Evolutionary conservation across 768 basidiomycete genomes (phyloP), one percentile per base, ranked within the genome.

Genomic region (Auriculariales sp.): DNA sequence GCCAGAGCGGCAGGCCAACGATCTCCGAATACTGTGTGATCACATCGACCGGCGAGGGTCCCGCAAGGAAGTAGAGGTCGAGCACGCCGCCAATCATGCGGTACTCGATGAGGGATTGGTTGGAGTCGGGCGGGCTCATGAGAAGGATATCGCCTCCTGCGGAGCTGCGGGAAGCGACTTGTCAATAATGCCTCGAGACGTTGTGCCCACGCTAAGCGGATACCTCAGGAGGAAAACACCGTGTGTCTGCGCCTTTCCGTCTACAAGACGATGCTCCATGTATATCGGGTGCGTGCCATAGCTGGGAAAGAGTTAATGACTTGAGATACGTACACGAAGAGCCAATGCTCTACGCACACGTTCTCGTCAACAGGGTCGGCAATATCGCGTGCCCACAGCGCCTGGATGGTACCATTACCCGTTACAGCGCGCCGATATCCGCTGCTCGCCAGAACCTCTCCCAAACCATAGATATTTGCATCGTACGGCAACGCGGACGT

Each of bases 381-480:
- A 25, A 64, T 66, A 56, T 81, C 81, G 17, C 80, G 67, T 15
- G 74, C 74, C 83, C 83, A 84, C 62, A 76, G 65, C 6, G 78
- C 79, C 58, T 83, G 81, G 7, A 83, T 64, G 1, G 79, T 79
- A 1, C 79, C 79, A 17, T 55, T 53, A 9, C 65, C 73, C 75
- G 49, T 69, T 61, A 82, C 68, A 52, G 78, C 73, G 28, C 82
- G 69, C 32, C 82, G 67, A 60, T 83, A 79, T 3, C 82, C 82
- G 52, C 79, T 80, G 58, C 75, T 77, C 1, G 81, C 71, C 11
- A 84, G 66, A 1, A 78, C 75, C 59, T 91, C 84, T 2, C 86
- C 83, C 31, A 89, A 63, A 2, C 87, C 87, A 54, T 87, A 88
- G 45, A 89, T 72, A 55, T 88, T 87, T 2, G 84, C 72, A 30